These are phyloP conservation scores for Colletotrichum sp. DNA, from an alignment of 2,329 filamentous ascomycete genomes.

Conservation along the genomic window DNA sequence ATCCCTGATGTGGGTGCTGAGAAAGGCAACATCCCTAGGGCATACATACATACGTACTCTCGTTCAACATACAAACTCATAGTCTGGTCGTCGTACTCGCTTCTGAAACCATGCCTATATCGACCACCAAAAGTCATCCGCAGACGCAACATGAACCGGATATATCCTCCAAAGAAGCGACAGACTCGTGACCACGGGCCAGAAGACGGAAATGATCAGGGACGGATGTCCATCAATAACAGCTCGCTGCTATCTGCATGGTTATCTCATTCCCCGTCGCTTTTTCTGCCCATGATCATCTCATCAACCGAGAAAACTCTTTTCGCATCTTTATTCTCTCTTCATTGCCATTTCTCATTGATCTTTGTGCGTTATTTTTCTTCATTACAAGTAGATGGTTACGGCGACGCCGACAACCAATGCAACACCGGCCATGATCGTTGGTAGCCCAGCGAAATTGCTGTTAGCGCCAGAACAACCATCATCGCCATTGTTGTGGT, in stretches of 20 bases:
- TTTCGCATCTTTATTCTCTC: neutral
- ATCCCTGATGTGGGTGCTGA: neutral
- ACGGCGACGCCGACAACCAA: neutral
- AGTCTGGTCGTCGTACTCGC: neutral
- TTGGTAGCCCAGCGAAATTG: neutral
- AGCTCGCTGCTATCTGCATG: neutral
- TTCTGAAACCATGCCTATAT: neutral
- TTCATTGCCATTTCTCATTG: neutral
- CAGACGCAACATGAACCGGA: neutral
- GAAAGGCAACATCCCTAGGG: neutral
- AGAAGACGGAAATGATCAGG: neutral
- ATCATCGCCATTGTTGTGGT: neutral
- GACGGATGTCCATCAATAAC: neutral
- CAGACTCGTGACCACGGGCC: neutral
- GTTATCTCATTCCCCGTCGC: neutral
- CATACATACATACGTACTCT: neutral
- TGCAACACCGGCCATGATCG: neutral
- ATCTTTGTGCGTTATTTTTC: neutral
- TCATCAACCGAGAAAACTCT: neutral
- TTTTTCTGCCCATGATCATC: neutral
- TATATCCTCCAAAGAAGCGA: neutral
- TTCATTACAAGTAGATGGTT: neutral
- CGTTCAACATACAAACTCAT: neutral
- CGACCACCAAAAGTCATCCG: neutral
- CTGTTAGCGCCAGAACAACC: conserved; percentile 1